Evolutionary conservation across 2,329 filamentous ascomycete genomes (phyloP), one percentile per base, ranked within the genome.

Genomic region (Coniochaeta ligniaria): DNA sequence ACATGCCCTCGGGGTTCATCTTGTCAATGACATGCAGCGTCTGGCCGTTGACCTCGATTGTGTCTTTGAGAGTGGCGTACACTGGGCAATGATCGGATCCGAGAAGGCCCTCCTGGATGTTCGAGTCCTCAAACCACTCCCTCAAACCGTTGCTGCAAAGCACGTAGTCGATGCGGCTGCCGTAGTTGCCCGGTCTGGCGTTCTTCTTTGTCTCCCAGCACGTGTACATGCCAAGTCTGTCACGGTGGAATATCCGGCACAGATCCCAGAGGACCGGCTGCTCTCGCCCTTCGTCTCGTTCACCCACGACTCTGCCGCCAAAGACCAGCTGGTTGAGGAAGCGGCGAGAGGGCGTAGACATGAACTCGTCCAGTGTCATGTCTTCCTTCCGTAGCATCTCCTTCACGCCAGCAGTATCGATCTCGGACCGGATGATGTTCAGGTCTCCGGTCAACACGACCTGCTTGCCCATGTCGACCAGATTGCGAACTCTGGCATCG

Each of bases 51-150:
- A 82, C 65, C 0, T 69, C 68, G 1, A 96, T 83, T 2, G 69
- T 77, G 38, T 93, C 85, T 20, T 87, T 85, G 26, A 96, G 78
- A 2, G 83, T 81, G 0, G 88, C 92, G 72, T 89, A 98, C 1
- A 98, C 94, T 0, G 95, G 95, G 68, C 95, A 99, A 73, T 99
- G 95, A 70, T 99, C 95, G 1, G 94, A 98, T 0, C 95, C 95
- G 82, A 96, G 89, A 24, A 98, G 77, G 0, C 93, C 93, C 73
- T 96, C 92, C 71, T 98, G 95, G 35, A 98, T 98, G 68, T 97
- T 87, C 7, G 91, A 85, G 50, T 87, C 84, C 28, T 77, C 79
- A 68, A 96, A 90, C 92, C 93, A 97, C 58, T 83, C 77, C 68
- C 87, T 90, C 78, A 96, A 90, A 38, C 84, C 83, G 45, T 88